These are phyloP conservation scores for Cercophora scortea DNA, from an alignment of 495 filamentous ascomycete genomes.

Conservation along the genomic window DNA sequence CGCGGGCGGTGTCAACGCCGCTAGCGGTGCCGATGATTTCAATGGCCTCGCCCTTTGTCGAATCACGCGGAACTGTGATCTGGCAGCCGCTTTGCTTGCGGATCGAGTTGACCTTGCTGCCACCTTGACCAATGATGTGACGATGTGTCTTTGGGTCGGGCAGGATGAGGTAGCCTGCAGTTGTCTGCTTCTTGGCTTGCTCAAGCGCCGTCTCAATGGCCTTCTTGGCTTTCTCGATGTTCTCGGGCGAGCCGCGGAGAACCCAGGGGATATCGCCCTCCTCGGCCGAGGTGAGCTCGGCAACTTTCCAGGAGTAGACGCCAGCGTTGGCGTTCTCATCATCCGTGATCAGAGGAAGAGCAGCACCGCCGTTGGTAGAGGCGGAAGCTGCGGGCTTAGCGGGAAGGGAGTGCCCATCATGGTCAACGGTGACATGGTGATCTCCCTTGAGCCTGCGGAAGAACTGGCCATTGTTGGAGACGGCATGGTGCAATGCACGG, in stretches of 20 bases:
- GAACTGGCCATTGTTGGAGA: constrained; percentile 86
- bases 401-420: constrained; percentile 69
- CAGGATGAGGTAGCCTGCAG: constrained; percentile 78
- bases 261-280: constrained; percentile 87
- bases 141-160: constrained; percentile 86
- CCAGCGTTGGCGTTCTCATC: constrained; percentile 53
- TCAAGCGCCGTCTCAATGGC: constrained; percentile 62
- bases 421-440: constrained; percentile 80
- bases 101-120: constrained; percentile 85
- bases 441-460: constrained; percentile 81
- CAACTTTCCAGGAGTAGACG: constrained; percentile 70
- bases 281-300: constrained; percentile 51
- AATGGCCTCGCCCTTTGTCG: constrained; percentile 73
- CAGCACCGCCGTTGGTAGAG: constrained; percentile 42
- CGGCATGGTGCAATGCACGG: constrained; percentile 65
- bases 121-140: constrained; percentile 81
- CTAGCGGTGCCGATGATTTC: constrained; percentile 73
- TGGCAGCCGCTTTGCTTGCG: constrained; percentile 85
- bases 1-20: constrained; percentile 78
- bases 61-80: constrained; percentile 82
- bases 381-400: constrained; percentile 46
- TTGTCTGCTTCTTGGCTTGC: constrained; percentile 60
- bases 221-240: constrained; percentile 68
- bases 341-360: constrained; percentile 85
- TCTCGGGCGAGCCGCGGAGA: constrained; percentile 67